A percentile compares a stretch with the other conserved stretches of the same genome.
Conservation (phyloP, 1,139 yeast species). For the Geotrichum candidum region DNA sequence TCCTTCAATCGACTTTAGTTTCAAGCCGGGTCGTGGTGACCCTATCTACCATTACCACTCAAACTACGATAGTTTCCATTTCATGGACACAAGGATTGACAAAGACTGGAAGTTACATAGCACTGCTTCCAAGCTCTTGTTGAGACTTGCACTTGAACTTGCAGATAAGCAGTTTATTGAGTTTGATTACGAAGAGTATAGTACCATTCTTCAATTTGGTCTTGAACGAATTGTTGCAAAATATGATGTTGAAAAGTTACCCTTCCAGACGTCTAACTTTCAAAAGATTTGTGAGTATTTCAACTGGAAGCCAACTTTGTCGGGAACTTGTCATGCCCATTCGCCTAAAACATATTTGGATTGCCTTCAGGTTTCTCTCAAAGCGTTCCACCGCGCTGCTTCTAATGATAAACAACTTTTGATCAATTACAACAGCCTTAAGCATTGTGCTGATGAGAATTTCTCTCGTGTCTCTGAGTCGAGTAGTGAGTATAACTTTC, state of each 20-base stretch:
- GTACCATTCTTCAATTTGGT: conserved; percentile 29
- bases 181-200: conserved; percentile 43
- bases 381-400: background rate
- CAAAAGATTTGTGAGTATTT: background rate
- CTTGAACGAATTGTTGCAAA: conserved; percentile 26
- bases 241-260: conserved; percentile 4
- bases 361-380: background rate
- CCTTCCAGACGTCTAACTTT: background rate
- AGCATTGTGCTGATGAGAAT: background rate
- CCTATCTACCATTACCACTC: conserved; percentile 65
- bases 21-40: conserved; percentile 39
- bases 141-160: conserved; percentile 43
- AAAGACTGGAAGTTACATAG: conserved; percentile 53
- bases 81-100: conserved; percentile 58
- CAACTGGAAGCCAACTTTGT: background rate
- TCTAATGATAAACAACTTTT: background rate
- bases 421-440: background rate
- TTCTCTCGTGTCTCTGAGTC: too few species aligned
- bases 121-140: conserved; percentile 47
- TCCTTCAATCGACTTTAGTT: conserved; percentile 56
- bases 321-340: background rate
- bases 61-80: conserved; percentile 58
- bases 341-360: background rate
- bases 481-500: background rate
- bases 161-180: conserved; percentile 43